A percentile compares a stretch with the other conserved stretches of the same genome.
Conservation (phyloP, 202 grass and related monocot species). For the Brachypodium distachyon region DNA sequence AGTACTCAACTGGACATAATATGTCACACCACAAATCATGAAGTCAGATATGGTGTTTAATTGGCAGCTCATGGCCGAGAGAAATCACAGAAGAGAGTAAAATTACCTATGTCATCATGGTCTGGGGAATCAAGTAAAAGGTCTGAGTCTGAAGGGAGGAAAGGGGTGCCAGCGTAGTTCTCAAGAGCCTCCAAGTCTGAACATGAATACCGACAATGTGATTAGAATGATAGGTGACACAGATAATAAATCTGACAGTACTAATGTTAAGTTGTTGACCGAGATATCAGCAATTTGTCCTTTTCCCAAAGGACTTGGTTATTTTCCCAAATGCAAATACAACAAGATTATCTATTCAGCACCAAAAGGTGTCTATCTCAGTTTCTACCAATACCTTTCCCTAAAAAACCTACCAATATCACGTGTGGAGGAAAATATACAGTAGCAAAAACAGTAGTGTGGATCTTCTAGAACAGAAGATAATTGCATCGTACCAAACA, state of each 20-base stretch:
- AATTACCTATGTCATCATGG: slow-evolving; percentile 90
- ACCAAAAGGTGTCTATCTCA: background rate
- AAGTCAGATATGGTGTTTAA: background rate
- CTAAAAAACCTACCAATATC: too few species aligned
- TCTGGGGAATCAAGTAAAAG: slow-evolving; percentile 92
- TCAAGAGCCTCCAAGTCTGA: slow-evolving; percentile 82
- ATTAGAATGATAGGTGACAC: background rate
- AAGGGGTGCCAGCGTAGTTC: slow-evolving; percentile 78
- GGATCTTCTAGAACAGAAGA: background rate
- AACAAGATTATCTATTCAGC: background rate
- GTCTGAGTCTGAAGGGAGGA: slow-evolving; percentile 84
- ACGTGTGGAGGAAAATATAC: background rate
- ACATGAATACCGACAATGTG: background rate
- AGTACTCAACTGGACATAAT: slow-evolving; percentile 73
- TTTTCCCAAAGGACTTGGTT: background rate
- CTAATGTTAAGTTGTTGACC: background rate
- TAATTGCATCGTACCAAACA: background rate
- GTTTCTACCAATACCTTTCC: background rate
- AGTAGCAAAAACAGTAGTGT: background rate
- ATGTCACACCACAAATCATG: background rate
- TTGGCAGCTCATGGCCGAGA: background rate
- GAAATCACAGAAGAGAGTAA: background rate
- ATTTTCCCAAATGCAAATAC: background rate
- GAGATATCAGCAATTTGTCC: too few species aligned
- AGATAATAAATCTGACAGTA: background rate